A percentile compares a stretch with the other conserved stretches of the same genome.
phyloP scores from a whole-genome alignment of 306 rosid species.

The Cucumis hystrix region DNA sequence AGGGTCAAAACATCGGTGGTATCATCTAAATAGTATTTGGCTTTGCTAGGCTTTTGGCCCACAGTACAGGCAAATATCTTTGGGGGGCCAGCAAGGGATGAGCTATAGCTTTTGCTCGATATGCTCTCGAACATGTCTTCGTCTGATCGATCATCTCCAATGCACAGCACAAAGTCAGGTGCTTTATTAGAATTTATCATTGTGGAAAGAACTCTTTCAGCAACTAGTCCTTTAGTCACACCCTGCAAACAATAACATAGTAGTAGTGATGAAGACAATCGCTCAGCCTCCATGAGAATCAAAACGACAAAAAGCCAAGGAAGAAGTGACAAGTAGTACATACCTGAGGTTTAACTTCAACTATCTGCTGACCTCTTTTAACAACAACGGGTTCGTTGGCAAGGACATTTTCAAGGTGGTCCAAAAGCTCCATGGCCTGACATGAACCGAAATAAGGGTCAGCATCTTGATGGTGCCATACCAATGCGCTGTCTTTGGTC shows the following conservation, averaged over 20 bases:
- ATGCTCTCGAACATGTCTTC: conserved; percentile 91
- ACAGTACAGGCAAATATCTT: conserved; percentile 79
- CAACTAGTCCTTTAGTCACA: conserved; percentile 51
- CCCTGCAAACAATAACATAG: conserved; percentile 27
- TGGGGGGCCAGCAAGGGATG: conserved; percentile 23
- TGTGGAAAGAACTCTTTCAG: conserved; percentile 43
- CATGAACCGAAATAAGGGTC: conserved; percentile 49
- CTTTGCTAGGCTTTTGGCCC: conserved; percentile 82
- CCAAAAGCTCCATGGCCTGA: conserved; percentile 56
- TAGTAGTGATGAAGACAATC: neutral
- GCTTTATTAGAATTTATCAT: conserved; percentile 27
- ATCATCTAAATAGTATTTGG: conserved; percentile 65
- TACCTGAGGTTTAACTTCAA: conserved; percentile 68
- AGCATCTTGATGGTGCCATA: conserved; percentile 52
- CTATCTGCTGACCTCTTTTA: conserved; percentile 44
- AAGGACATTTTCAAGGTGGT: conserved; percentile 50
- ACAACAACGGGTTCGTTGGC: conserved; percentile 59
- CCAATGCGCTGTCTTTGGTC: conserved; percentile 62
- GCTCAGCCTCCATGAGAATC: conserved; percentile 2
- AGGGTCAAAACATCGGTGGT: conserved; percentile 34
- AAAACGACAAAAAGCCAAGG: neutral
- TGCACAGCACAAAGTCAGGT: conserved; percentile 65
- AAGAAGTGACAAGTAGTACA: neutral
- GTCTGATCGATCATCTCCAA: conserved; percentile 72
- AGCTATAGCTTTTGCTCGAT: conserved; percentile 20